Conservation (phyloP, 768 basidiomycete genomes). For the Pulveroboletus sp. region DNA sequence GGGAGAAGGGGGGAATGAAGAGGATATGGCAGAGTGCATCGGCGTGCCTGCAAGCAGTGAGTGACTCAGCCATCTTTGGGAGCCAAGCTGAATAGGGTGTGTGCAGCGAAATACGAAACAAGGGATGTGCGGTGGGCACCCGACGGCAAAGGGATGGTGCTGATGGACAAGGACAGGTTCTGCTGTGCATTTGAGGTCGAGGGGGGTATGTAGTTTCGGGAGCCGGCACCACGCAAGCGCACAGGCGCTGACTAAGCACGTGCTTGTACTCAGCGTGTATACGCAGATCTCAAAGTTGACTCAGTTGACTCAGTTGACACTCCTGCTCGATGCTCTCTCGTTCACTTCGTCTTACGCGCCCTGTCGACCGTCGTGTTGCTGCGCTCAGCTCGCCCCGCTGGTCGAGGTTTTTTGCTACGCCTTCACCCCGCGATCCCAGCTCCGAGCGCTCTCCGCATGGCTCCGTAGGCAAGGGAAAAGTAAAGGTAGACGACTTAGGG, state of each 20-base stretch:
- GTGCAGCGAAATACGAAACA: conserved; percentile 63
- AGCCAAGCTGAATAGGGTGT: not conserved
- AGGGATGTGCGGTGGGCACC: conserved; percentile 75
- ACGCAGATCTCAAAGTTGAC: not conserved
- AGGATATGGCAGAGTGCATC: conserved; percentile 86
- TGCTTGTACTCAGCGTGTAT: not conserved
- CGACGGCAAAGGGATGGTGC: conserved; percentile 75
- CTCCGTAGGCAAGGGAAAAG: conserved; percentile 29
- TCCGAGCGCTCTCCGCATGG: conserved; percentile 25
- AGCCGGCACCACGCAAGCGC: conserved; percentile 2
- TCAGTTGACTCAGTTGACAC: too few relatives aligned
- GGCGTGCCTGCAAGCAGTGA: conserved; percentile 81
- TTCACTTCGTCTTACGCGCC: conserved; percentile 49
- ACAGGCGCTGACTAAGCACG: conserved; percentile 20
- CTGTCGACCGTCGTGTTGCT: conserved; percentile 39
- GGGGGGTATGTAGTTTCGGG: conserved; percentile 24
- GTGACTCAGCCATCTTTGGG: not conserved
- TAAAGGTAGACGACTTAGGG: conserved; percentile 30
- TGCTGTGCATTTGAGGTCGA: conserved; percentile 84
- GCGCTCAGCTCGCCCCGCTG: conserved; percentile 29
- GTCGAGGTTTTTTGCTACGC: conserved; percentile 47
- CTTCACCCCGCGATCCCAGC: conserved; percentile 31
- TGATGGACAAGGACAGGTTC: conserved; percentile 75
- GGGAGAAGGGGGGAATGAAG: conserved; percentile 50
- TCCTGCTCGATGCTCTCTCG: conserved; percentile 52